Conservation (phyloP, 805 yeast species). For the Candida quercuum region DNA sequence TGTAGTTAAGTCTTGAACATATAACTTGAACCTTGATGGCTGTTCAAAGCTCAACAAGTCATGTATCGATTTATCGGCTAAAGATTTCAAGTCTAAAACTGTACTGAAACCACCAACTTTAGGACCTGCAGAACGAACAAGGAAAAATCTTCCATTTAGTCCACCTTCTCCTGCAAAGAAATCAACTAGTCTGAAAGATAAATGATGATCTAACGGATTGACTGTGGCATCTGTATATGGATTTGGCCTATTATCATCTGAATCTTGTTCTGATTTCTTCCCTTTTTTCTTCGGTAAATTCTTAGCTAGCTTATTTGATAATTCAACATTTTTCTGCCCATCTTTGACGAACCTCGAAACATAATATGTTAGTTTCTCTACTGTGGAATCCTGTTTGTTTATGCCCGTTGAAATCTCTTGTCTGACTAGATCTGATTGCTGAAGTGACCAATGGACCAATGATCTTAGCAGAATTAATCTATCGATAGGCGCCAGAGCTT, state of each 20-base stretch:
- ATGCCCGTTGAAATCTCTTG: constrained; percentile 8
- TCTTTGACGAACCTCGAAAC: constrained; percentile 19
- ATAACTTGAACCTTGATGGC: constrained; percentile 23
- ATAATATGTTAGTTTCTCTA: constrained; percentile 23
- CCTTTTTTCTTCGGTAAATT: constrained; percentile 6
- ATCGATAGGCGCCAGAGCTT: constrained; percentile 17
- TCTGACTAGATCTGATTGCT: constrained; percentile 15
- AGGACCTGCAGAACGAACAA: constrained; percentile 18
- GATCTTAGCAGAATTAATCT: constrained; percentile 19
- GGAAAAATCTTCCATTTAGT: constrained; percentile 19
- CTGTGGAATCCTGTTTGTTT: constrained; percentile 13
- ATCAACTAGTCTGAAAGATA: constrained; percentile 20
- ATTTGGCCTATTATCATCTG: constrained; percentile 1
- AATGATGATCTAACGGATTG: constrained; percentile 15
- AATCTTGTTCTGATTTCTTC: constrained; percentile 5
- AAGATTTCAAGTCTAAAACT: constrained; percentile 8
- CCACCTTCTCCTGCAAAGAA: constrained; percentile 25
- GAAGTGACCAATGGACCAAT: constrained; percentile 18
- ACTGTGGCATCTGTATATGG: constrained; percentile 15
- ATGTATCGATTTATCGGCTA: constrained; percentile 5
- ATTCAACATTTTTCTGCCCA: constrained; percentile 16
- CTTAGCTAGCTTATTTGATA: constrained; percentile 7
- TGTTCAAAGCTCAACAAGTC: constrained; percentile 11
- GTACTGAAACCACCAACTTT: constrained; percentile 13
- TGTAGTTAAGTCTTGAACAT: constrained; percentile 21